Evolutionary conservation across 1,284 basidiomycete species (phyloP).

Genomic region (Pyrrhoderma noxium): DNA sequence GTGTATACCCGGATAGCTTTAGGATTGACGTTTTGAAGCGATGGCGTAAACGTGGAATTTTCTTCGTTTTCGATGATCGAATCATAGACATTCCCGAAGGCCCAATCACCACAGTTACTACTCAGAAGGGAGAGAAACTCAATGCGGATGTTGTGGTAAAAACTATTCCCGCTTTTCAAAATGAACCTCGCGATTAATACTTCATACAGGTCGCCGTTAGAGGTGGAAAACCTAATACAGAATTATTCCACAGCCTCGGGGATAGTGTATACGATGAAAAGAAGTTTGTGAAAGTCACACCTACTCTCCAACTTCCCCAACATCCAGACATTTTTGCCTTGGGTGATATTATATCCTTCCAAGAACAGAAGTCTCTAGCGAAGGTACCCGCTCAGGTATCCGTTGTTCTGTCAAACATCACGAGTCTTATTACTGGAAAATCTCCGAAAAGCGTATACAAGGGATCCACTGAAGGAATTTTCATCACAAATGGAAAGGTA

Average conservation of each 20-base stretch:
- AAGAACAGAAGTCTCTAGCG: conserved; percentile 50
- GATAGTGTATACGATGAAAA: conserved; percentile 32
- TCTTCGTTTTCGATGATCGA: conserved; percentile 48
- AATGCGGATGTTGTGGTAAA: conserved; percentile 53
- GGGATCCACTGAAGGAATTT: conserved; percentile 44
- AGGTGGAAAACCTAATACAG: conserved; percentile 45
- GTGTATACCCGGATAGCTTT: conserved; percentile 48
- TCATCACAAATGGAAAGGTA: conserved; percentile 55
- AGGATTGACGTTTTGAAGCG: conserved; percentile 41
- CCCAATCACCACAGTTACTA: conserved; percentile 34
- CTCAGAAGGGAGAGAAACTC: conserved; percentile 45
- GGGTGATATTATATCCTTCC: conserved; percentile 53
- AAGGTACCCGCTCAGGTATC: conserved; percentile 40
- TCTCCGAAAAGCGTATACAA: conserved; percentile 38
- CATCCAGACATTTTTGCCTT: conserved; percentile 48
- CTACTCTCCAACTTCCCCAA: conserved; percentile 43
- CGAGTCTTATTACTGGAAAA: conserved; percentile 34
- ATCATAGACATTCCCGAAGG: conserved; percentile 40
- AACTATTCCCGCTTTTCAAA: conserved; percentile 8
- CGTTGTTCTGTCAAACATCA: conserved; percentile 41
- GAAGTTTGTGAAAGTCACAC: conserved; percentile 41
- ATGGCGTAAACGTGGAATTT: conserved; percentile 37
- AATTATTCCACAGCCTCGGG: conserved; percentile 38
- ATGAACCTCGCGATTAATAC: conserved; percentile 1
- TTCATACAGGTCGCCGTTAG: conserved; percentile 38